Conservation (phyloP, 257 asterid species). For the Gentiana macrophylla region DNA sequence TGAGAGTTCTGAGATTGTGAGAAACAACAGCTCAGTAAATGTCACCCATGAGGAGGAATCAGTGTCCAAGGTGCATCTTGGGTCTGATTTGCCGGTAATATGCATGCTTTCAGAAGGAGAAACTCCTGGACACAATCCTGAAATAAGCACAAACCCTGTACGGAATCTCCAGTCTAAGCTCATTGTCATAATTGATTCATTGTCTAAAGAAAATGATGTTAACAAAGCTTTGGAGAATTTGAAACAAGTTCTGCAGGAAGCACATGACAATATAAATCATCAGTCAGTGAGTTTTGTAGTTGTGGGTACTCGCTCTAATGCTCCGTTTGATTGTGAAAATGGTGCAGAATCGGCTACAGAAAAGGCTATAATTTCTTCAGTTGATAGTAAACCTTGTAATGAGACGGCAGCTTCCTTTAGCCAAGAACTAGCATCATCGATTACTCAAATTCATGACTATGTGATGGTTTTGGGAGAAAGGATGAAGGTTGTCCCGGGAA, state of each 20-base stretch:
- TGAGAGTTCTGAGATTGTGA: constrained; percentile 24
- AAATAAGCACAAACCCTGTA: constrained; percentile 28
- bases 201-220: constrained; percentile 42
- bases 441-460: constrained; percentile 54
- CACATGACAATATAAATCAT: constrained; percentile 24
- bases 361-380: constrained; percentile 21
- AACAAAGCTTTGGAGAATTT: constrained; percentile 45
- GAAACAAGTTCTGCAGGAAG: constrained; percentile 43
- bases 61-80: constrained; percentile 18
- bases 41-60: constrained; percentile 18
- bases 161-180: constrained; percentile 51
- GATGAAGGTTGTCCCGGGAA: constrained; percentile 46
- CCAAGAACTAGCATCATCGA: constrained; percentile 48
- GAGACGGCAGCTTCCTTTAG: constrained; percentile 20
- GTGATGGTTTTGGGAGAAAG: constrained; percentile 59
- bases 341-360: constrained; percentile 20
- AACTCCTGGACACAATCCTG: constrained; percentile 19
- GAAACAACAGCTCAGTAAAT: constrained; percentile 21
- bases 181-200: constrained; percentile 44
- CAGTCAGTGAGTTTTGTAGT: constrained; percentile 21
- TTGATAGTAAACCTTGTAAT: constrained; percentile 20
- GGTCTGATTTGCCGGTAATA: constrained; percentile 15
- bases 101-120: constrained; percentile 18
- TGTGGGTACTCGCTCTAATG: constrained; percentile 21
- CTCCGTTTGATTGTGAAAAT: constrained; percentile 16